Evolutionary conservation across 2,329 filamentous ascomycete species (phyloP).

Genomic region (Curvularia verruculosa): DNA sequence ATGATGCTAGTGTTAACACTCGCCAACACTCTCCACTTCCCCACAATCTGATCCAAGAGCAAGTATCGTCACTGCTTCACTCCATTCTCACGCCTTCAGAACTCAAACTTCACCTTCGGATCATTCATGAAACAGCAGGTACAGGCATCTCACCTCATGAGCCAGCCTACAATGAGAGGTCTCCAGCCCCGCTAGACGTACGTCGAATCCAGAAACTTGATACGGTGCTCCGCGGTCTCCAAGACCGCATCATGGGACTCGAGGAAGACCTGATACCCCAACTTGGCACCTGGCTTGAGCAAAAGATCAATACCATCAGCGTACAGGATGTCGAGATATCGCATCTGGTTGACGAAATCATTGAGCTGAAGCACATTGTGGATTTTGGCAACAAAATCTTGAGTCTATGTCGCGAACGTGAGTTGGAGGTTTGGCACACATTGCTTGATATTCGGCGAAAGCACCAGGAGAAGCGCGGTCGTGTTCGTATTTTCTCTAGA

Average conservation of each 20-base stretch:
- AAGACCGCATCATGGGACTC: conserved; percentile 16
- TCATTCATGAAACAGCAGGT: background rate
- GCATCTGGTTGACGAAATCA: conserved; percentile 2
- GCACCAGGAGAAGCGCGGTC: background rate
- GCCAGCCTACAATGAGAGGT: conserved; percentile 1
- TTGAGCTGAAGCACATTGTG: conserved; percentile 10
- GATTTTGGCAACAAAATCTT: conserved; percentile 18
- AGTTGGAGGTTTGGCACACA: conserved; percentile 23
- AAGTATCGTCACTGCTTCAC: conserved; percentile 11
- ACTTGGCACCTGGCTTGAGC: conserved; percentile 10
- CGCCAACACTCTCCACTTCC: background rate
- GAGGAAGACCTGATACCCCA: conserved; percentile 25
- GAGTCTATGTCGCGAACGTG: conserved; percentile 22
- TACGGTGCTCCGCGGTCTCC: conserved; percentile 12
- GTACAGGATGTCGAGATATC: conserved; percentile 1
- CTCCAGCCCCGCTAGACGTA: conserved; percentile 7
- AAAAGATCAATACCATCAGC: conserved; percentile 10
- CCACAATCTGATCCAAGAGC: conserved; percentile 4
- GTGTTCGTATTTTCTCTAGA: conserved; percentile 2
- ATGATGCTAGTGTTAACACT: background rate
- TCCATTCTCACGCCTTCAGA: conserved; percentile 22
- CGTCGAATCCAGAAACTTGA: conserved; percentile 25
- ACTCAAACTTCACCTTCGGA: conserved; percentile 14
- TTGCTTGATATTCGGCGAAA: conserved; percentile 10
- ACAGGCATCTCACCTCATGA: background rate